phyloP scores from a whole-genome alignment of 169 alveolate species.

The Pseudocohnilembus persalinus region DNA sequence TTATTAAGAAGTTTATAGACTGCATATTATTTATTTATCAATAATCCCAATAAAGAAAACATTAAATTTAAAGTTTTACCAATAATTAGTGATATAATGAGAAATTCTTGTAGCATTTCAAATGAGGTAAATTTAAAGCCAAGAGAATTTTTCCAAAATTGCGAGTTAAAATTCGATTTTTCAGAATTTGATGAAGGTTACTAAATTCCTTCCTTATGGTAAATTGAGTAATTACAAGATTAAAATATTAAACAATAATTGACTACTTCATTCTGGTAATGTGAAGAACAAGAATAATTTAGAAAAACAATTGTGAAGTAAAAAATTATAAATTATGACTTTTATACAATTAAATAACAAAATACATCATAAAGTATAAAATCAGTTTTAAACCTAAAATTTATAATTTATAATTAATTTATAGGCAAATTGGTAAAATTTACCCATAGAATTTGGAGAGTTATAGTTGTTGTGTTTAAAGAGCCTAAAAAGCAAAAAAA shows the following conservation, averaged over 20 bases:
- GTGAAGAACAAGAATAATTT: background rate
- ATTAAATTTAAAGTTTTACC: slow-evolving; percentile 46
- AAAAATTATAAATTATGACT: too few relatives aligned
- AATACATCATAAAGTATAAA: too few relatives aligned
- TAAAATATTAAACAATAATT: too few relatives aligned
- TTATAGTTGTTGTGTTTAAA: background rate
- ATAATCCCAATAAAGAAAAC: slow-evolving; percentile 44
- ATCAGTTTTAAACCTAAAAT: too few relatives aligned
- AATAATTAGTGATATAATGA: slow-evolving; percentile 22
- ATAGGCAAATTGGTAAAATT: too few relatives aligned
- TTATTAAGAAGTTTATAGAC: slow-evolving; percentile 47
- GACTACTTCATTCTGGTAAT: background rate
- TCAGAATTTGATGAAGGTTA: background rate
- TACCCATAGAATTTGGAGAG: background rate
- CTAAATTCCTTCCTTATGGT: background rate
- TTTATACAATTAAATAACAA: too few relatives aligned
- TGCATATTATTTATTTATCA: slow-evolving; percentile 31
- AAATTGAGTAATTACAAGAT: background rate
- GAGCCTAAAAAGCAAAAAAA: background rate
- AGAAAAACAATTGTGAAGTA: background rate
- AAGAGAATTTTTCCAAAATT: background rate
- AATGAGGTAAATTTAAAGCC: background rate
- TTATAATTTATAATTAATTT: too few relatives aligned
- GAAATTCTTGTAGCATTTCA: background rate
- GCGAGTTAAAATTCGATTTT: background rate